phyloP scores from a whole-genome alignment of 306 rosid species.

The Cyamopsis tetragonoloba region DNA sequence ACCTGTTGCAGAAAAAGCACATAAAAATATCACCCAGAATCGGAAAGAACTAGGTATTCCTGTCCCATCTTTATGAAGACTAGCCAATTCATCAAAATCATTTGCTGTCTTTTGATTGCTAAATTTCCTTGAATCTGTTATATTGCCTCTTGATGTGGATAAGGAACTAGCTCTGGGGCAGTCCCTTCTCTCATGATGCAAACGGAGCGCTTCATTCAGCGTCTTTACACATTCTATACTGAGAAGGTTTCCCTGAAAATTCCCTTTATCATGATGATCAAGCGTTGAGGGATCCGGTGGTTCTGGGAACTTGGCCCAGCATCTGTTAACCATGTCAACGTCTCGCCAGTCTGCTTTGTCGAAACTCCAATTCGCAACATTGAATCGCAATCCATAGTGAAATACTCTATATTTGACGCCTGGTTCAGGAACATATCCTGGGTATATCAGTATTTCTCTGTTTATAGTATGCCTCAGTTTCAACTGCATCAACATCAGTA shows the following conservation, averaged over 20 bases:
- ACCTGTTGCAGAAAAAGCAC: conserved; percentile 68
- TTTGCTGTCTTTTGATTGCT: conserved; percentile 37
- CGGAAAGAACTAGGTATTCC: conserved; percentile 59
- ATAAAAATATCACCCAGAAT: conserved; percentile 65
- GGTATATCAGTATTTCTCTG: conserved; percentile 67
- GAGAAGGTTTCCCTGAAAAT: conserved; percentile 53
- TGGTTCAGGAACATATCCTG: conserved; percentile 72
- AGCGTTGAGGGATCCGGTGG: conserved; percentile 69
- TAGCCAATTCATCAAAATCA: conserved; percentile 23
- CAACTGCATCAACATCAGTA: conserved; percentile 50
- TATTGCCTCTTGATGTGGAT: conserved; percentile 28
- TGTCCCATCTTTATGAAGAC: conserved; percentile 34
- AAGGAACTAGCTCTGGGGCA: conserved; percentile 45
- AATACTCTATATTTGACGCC: conserved; percentile 80
- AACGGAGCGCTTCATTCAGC: conserved; percentile 66
- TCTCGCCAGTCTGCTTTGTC: conserved; percentile 82
- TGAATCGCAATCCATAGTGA: conserved; percentile 79
- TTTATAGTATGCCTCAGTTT: conserved; percentile 61
- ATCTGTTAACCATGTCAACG: conserved; percentile 58
- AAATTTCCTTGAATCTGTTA: conserved; percentile 44
- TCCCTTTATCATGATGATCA: conserved; percentile 32
- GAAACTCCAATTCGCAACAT: conserved; percentile 90
- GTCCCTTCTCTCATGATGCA: conserved; percentile 60
- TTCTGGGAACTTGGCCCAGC: conserved; percentile 81
- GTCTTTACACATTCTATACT: conserved; percentile 78